Conservation (phyloP, 1,139 yeast genomes). For the Debaryomyces udenii region DNA sequence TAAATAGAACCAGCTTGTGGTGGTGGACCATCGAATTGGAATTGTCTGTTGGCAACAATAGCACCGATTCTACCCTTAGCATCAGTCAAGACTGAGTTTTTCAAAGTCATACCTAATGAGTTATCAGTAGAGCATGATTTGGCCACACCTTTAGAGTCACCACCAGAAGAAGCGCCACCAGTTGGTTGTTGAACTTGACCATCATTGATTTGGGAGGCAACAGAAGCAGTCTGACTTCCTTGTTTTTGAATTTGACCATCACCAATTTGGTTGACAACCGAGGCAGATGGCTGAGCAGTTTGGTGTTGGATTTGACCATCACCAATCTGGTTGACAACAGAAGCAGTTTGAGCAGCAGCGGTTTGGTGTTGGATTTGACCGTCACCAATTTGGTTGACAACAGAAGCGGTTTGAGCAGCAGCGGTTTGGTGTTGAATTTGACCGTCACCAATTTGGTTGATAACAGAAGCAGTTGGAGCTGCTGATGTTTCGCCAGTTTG, state of each 20-base stretch:
- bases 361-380: conserved; percentile 47
- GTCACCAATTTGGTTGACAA: conserved; percentile 39
- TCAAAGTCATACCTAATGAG: conserved; percentile 59
- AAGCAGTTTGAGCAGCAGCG: conserved; percentile 30
- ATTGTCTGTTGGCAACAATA: conserved; percentile 83
- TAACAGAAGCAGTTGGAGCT: conserved; percentile 26
- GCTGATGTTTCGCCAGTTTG: conserved; percentile 33
- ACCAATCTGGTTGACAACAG: conserved; percentile 34
- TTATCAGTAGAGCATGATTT: conserved; percentile 51
- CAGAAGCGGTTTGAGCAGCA: conserved; percentile 29
- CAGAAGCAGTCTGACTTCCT: conserved; percentile 33
- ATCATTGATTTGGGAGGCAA: conserved; percentile 36
- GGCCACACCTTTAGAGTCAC: conserved; percentile 15
- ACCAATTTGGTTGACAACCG: conserved; percentile 33
- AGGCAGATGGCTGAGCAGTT: conserved; percentile 26
- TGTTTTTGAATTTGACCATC: conserved; percentile 54
- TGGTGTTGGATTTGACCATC: conserved; percentile 43
- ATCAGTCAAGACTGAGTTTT: conserved; percentile 59
- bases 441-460: conserved; percentile 41
- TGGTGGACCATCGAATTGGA: conserved; percentile 90
- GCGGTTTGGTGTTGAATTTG: conserved; percentile 44
- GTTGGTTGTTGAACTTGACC: conserved; percentile 37
- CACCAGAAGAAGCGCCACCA: conserved; percentile 19
- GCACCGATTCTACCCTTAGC: conserved; percentile 74
- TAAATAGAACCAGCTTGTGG: conserved; percentile 89